Conservation (phyloP, 345 rosid species). For the Angophora floribunda region DNA sequence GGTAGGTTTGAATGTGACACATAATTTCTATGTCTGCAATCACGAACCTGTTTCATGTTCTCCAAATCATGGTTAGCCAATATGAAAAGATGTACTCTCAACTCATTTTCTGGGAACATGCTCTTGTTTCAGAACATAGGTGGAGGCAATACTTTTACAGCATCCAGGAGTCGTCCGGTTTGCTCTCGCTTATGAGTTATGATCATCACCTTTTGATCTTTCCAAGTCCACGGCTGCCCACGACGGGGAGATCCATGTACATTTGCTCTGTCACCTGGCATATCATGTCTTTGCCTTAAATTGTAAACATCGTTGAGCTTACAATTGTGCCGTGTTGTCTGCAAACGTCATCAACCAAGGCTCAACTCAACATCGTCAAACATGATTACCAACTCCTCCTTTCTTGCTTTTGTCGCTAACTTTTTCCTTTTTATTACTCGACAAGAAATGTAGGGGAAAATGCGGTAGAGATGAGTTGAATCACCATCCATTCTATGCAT, state of each 20-base stretch:
- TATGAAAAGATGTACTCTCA: background rate
- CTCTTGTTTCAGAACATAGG: constrained; percentile 18
- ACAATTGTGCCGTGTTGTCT: background rate
- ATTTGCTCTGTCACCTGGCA: constrained; percentile 62
- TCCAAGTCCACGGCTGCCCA: constrained; percentile 76
- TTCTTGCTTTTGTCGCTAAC: background rate
- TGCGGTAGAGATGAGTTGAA: background rate
- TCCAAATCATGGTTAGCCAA: background rate
- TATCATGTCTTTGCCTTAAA: constrained; percentile 62
- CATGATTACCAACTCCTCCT: background rate
- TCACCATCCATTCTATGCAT: constrained; percentile 50
- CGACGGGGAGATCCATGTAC: constrained; percentile 52
- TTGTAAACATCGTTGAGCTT: constrained; percentile 4
- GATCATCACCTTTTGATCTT: constrained; percentile 51
- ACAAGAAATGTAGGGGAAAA: background rate
- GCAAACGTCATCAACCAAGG: background rate
- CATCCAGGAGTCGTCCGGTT: constrained; percentile 43
- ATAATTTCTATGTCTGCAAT: background rate
- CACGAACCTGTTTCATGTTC: background rate
- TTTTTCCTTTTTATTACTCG: background rate
- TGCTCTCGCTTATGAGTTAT: background rate
- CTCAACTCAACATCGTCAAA: background rate
- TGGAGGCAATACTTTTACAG: constrained; percentile 43
- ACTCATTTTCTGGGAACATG: background rate
- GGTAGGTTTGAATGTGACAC: background rate